Conservation (phyloP, 129 eudicot genomes). For the Saposhnikovia divaricata region DNA sequence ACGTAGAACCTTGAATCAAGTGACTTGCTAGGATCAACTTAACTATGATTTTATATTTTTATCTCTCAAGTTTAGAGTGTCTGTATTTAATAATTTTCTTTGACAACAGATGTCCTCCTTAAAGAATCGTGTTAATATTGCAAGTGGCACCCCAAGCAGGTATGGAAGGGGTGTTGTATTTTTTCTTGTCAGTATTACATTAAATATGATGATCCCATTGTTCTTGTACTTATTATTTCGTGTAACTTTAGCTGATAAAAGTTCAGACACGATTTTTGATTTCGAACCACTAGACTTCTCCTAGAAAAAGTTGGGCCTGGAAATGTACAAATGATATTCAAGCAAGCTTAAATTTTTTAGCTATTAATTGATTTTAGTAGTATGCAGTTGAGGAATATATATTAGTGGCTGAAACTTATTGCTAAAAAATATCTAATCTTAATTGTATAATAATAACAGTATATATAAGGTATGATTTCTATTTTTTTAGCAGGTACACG, state of each 20-base stretch:
- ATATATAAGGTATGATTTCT: neutral
- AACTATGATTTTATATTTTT: constrained; percentile 1
- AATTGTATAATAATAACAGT: neutral
- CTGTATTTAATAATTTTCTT: neutral
- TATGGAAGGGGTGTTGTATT: constrained; percentile 10
- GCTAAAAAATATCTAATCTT: neutral
- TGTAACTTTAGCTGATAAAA: neutral
- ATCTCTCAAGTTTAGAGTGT: constrained; percentile 6
- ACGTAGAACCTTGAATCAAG: neutral
- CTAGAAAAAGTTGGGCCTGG: neutral
- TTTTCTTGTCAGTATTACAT: neutral
- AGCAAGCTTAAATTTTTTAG: neutral
- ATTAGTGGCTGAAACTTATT: neutral
- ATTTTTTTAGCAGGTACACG: neutral
- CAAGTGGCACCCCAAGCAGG: constrained; percentile 94
- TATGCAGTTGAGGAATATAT: neutral
- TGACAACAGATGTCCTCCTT: constrained; percentile 48
- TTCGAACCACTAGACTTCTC: neutral
- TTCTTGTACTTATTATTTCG: neutral
- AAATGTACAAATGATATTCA: neutral
- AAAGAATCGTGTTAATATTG: constrained; percentile 74
- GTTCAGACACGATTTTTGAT: neutral
- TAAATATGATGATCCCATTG: neutral
- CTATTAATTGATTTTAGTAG: neutral
- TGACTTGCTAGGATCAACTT: constrained; percentile 1